Evolutionary conservation across 164 flowering plant genomes (phyloP), one percentile per base, ranked within the genome.

Genomic region (Brasenia schreberi): DNA sequence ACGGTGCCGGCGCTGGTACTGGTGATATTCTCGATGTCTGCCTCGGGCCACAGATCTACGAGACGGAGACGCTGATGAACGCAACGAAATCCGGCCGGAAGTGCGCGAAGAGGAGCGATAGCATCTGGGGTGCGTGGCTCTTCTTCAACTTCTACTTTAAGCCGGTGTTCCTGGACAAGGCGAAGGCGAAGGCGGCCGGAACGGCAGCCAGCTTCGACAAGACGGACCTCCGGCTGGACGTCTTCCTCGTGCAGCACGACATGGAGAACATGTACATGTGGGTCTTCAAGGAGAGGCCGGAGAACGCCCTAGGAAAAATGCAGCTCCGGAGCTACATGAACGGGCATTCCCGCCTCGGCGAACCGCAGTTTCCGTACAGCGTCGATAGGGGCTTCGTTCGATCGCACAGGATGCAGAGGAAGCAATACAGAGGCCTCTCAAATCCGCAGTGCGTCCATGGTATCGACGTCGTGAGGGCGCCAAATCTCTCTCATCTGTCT

Each of bases 231-330:
- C 79, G 83, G 74, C 87, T 90, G 18, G 98, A 90, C 69, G 85
- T 80, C 39, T 92, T 92, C 80, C 69, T 92, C 81, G 98, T 92
- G 67, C 98, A 92, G 76, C 98, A 92, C 72, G 96, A 92, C 64
- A 92, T 92, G 98, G 98, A 92, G 88, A 92, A 92, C 69, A 85
- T 92, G 87, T 90, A 92, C 76, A 92, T 92, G 98, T 92, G 96
- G 98, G 96, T 83, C 18, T 90, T 92, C 75, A 92, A 92, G 81
- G 98, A 87, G 69, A 83, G 88, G 74, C 98, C 98, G 5, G 96
- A 89, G 70, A 89, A 87, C 80, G 96, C 97, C 2, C 59, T 90
- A 71, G 98, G 98, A 0, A 92, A 90, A 81, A 92, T 92, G 98
- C 98, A 92, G 80, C 74, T 92, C 67, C 74, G 96, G 78, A 92